Base-by-base conservation (phyloP, 345 rosid species). In the Garcia nutans region DNA sequence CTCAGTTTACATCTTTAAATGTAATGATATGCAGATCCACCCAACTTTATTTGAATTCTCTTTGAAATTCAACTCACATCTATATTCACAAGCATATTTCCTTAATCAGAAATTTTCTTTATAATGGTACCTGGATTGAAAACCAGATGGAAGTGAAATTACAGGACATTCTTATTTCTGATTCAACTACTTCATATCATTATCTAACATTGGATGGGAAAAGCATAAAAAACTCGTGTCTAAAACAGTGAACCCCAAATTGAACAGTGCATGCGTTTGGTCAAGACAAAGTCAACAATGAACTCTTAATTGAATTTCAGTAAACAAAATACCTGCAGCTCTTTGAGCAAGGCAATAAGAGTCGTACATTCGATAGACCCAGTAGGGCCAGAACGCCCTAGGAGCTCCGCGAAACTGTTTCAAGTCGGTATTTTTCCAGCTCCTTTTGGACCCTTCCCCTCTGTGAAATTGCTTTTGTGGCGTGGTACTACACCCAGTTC, bases 281-380 rank as follows among this genome's bases (percentile, higher is more conserved):
- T 22, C 23, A 37, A 45, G 17, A 63, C 5, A 17, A 57, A 44
- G n/a, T 28, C 59, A 64, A 52, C 12, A 26, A 44, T n/a, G 23
- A 76, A n/a, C 26, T 61, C 13, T 0, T 19, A 54, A 61, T 33
- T 24, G 52, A 74, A 42, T 47, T 3, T 10, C 26, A 10, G 31
- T 10, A 11, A 65, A 15, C 47, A 65, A 82, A 73, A 37, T 90
- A 93, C 99, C 99, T 85, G 97, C 92, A 65, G 90, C 97, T 74
- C 90, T 89, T 75, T 84, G 90, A 77, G 99, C 92, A 82, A 96
- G 98, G 85, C 70, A 73, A 80, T 89, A 93, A 55, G 99, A 86
- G 80, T 96, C 98, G 72, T 88, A 87, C 97, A 96, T 93, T 17
- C 68, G 76, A 75, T 90, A 96, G 41, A 91, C 97, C 99, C 99